Conservation (phyloP, 176 grass and related monocot species). For the Dactylis glomerata region DNA sequence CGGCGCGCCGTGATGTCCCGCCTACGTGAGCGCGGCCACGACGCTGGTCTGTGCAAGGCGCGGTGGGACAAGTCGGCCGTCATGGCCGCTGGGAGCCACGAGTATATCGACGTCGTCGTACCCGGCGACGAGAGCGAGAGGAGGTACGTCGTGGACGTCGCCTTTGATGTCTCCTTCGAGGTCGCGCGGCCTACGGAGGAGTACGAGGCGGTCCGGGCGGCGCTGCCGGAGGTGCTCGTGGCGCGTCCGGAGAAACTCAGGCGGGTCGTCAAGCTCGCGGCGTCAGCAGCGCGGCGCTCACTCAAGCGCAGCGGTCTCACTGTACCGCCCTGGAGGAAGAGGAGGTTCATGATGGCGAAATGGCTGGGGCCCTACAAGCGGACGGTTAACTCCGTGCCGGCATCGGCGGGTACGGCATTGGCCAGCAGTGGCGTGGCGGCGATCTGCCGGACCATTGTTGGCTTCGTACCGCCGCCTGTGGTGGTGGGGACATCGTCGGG, state of each 20-base stretch:
- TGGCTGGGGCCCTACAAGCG: constrained; percentile 64
- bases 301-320: constrained; percentile 45
- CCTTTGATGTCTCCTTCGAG: constrained; percentile 37
- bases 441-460: constrained; percentile 16
- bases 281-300: constrained; percentile 37
- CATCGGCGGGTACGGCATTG: neutral
- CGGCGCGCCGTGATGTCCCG: constrained; percentile 26
- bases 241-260: constrained; percentile 30
- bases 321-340: constrained; percentile 66
- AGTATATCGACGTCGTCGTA: constrained; percentile 45
- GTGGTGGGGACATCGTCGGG: neutral
- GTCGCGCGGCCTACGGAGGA: constrained; percentile 29
- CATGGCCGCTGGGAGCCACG: constrained; percentile 34
- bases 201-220: constrained; percentile 18
- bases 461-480: neutral
- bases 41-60: constrained; percentile 50
- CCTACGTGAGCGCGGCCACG: constrained; percentile 31
- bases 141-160: constrained; percentile 46
- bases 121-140: neutral
- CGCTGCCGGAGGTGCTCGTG: constrained; percentile 36
- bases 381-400: constrained; percentile 33
- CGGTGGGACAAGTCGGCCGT: constrained; percentile 21
- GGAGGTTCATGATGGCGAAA: constrained; percentile 52
- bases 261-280: constrained; percentile 32
- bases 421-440: neutral